Conservation (phyloP, 306 rosid species). For the Quercus parvula region DNA sequence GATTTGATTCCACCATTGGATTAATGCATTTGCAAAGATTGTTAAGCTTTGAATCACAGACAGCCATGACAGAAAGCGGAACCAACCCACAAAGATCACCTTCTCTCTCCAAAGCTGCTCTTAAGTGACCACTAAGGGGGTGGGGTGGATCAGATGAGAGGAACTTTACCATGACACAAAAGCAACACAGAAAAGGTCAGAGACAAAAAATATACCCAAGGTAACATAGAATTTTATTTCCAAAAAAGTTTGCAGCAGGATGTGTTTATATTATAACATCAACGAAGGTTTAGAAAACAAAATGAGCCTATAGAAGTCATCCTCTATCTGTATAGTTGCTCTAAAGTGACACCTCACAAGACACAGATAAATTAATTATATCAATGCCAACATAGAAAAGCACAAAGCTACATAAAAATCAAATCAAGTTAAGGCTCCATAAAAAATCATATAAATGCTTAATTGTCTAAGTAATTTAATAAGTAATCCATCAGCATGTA, state of each 20-base stretch:
- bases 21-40: conserved; percentile 64
- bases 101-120: conserved; percentile 67
- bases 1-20: conserved; percentile 75
- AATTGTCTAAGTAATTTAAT: not conserved
- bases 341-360: not conserved
- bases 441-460: not conserved
- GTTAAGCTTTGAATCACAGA: conserved; percentile 51
- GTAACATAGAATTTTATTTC: not conserved
- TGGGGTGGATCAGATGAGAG: conserved; percentile 43
- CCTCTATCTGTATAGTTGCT: not conserved
- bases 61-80: conserved; percentile 65
- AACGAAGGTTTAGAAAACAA: not conserved
- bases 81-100: conserved; percentile 53
- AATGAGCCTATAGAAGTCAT: not conserved
- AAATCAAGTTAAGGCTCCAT: not conserved
- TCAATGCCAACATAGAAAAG: not conserved
- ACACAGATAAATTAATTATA: not conserved
- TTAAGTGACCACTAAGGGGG: conserved; percentile 86
- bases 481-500: not conserved
- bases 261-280: not conserved
- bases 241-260: no score
- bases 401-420: not conserved
- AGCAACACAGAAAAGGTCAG: conserved; percentile 21
- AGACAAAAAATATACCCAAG: conserved; percentile 4
- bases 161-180: conserved; percentile 55